Base-by-base conservation (phyloP, 2,329 filamentous ascomycete species). In the Pseudogymnoascus sp. region DNA sequence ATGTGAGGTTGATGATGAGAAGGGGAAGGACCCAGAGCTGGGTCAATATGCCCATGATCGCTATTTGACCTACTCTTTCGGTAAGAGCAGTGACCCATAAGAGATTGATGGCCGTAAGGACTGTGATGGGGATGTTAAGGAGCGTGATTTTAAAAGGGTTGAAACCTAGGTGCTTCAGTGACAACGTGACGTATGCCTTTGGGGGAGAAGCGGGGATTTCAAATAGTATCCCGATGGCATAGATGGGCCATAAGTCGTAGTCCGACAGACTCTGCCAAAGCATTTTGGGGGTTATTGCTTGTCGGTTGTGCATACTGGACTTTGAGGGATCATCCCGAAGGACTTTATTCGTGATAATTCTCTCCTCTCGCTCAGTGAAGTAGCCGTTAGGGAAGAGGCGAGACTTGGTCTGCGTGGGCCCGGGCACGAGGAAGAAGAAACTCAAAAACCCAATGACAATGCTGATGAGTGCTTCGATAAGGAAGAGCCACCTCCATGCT, bases 301-400 rank as follows among this genome's bases (percentile, higher is more conserved):
- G 76, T 49, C 79, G 75, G 62, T 82, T 82, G 64, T 80, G 75
- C 77, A 84, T 82, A 35, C 62, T 60, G 11, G 63, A 62, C 66
- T 81, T 81, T 2, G 74, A 74, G 4, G 81, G 82, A 64, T 83
- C 82, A 60, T 85, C 82, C 5, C 82, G 78, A 22, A 75, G 65
- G 19, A 86, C 77, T 33, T 81, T 79, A 68, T 87, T 88, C 6
- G 87, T 83, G 73, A 89, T 83, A 64, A 88, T 87, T 66, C 84
- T 84, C 69, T 86, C 84, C 71, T 89, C 85, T 22, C 78, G 78
- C 55, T 85, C 82, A 2, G 68, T 80, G 70, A 86, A 87, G 80
- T 83, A 87, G 1, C 84, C 84, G 60, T 81, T 80, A n/a, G 81
- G 82, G 12, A 82, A 77, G 69, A 81, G 82, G 81, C 82, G 82